Percentiles rank a stretch among this genome's conserved stretches.
Conservation (phyloP, 2,329 filamentous ascomycete genomes). For the Teratosphaeria gauchensis region DNA sequence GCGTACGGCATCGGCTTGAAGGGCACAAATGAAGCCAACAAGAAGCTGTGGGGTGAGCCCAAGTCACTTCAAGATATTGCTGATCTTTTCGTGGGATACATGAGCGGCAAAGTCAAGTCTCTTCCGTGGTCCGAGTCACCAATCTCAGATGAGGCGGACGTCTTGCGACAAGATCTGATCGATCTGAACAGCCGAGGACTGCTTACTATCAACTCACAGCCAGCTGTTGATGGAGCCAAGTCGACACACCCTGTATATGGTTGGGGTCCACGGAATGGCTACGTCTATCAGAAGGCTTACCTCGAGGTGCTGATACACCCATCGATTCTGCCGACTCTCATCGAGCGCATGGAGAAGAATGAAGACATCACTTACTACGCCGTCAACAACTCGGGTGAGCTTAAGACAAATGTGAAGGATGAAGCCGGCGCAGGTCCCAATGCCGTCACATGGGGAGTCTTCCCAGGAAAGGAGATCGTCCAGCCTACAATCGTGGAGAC, state of each 20-base stretch:
- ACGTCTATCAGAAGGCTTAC: slow-evolving; percentile 97
- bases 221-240: slow-evolving; percentile 81
- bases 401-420: slow-evolving; percentile 78
- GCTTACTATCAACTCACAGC: slow-evolving; percentile 94
- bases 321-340: slow-evolving; percentile 64
- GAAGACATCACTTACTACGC: slow-evolving; percentile 88
- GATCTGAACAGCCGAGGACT: slow-evolving; percentile 77
- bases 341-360: slow-evolving; percentile 66
- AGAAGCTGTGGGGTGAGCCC: slow-evolving; percentile 88
- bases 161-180: slow-evolving; percentile 67
- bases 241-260: slow-evolving; percentile 80
- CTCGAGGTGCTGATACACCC: slow-evolving; percentile 83
- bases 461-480: slow-evolving; percentile 98
- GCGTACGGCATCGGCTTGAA: slow-evolving; percentile 89
- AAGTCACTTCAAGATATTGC: slow-evolving; percentile 70
- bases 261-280: slow-evolving; percentile 91
- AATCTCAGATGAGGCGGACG: slow-evolving; percentile 71
- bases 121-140: slow-evolving; percentile 91
- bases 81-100: slow-evolving; percentile 73
- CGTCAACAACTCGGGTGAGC: slow-evolving; percentile 70
- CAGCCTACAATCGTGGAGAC: slow-evolving; percentile 99
- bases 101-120: slow-evolving; percentile 68
- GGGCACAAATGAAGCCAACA: slow-evolving; percentile 91
- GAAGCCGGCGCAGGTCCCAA: slow-evolving; percentile 63
- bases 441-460: slow-evolving; percentile 98